A percentile compares a stretch with the other conserved stretches of the same genome.
Evolutionary conservation across 2,329 filamentous ascomycete genomes (phyloP).

Genomic region (Xylariaceae sp.): DNA sequence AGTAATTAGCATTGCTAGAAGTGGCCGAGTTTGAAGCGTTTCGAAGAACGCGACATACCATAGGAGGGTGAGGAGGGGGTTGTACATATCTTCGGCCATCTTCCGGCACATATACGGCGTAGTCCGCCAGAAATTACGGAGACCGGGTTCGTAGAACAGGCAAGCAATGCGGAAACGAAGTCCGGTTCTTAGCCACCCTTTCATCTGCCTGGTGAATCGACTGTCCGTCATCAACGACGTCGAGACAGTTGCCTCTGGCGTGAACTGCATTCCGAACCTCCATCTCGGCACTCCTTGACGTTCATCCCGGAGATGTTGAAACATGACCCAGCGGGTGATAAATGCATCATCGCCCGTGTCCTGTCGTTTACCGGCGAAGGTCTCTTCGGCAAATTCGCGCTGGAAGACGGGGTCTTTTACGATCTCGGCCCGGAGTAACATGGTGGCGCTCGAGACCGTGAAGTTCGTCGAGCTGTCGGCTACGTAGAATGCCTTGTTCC

Average conservation of each 20-base stretch:
- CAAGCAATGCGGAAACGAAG: slow-evolving; percentile 31
- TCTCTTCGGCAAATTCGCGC: slow-evolving; percentile 32
- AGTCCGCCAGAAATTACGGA: neutral
- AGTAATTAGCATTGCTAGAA: slow-evolving; percentile 14
- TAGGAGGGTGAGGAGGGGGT: slow-evolving; percentile 23
- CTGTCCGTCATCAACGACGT: slow-evolving; percentile 32
- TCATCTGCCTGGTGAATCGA: slow-evolving; percentile 32
- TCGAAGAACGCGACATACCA: slow-evolving; percentile 27
- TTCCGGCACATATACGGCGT: slow-evolving; percentile 33
- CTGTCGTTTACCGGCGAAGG: slow-evolving; percentile 30
- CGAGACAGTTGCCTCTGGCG: slow-evolving; percentile 31
- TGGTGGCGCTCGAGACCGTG: slow-evolving; percentile 38
- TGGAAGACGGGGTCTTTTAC: slow-evolving; percentile 35
- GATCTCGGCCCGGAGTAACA: slow-evolving; percentile 37
- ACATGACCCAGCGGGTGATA: slow-evolving; percentile 39
- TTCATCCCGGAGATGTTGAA: slow-evolving; percentile 24
- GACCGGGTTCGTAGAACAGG: slow-evolving; percentile 29
- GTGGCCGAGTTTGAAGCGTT: slow-evolving; percentile 9
- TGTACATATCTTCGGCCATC: slow-evolving; percentile 33
- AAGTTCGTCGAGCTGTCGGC: slow-evolving; percentile 38
- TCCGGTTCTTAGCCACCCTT: slow-evolving; percentile 37
- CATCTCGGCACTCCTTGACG: slow-evolving; percentile 17
- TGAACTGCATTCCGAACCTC: slow-evolving; percentile 38
- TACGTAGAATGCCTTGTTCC: slow-evolving; percentile 30
- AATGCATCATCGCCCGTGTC: slow-evolving; percentile 40